Evolutionary conservation across 2,329 filamentous ascomycete species (phyloP).

Genomic region (Claviceps pazoutovae): DNA sequence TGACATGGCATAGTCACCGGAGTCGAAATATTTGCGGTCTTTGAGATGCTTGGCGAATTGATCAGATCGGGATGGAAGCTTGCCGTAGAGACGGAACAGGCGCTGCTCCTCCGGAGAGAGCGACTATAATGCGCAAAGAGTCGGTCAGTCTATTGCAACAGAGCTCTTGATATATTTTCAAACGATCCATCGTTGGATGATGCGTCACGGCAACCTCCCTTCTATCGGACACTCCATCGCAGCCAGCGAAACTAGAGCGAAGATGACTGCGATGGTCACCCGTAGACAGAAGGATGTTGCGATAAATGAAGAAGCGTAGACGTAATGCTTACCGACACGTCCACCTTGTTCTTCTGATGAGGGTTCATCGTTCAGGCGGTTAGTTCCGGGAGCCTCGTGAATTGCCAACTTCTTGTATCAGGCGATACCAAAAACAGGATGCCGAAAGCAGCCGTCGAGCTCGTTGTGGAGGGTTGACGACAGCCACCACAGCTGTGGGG

Average conservation of each 20-base stretch:
- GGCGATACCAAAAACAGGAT: background rate
- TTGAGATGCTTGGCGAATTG: constrained; percentile 96
- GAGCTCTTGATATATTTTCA: background rate
- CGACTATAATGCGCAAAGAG: constrained; percentile 39
- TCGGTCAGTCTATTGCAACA: background rate
- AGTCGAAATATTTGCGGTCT: constrained; percentile 98
- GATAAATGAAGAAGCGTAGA: background rate
- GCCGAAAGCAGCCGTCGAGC: background rate
- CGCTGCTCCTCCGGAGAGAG: constrained; percentile 91
- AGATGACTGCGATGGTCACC: background rate
- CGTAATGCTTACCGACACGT: constrained; percentile 69
- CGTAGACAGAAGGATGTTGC: background rate
- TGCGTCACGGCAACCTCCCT: background rate
- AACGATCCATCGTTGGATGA: background rate
- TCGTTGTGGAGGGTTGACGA: background rate
- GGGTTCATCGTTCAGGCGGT: constrained; percentile 59
- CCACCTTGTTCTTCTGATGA: constrained; percentile 96
- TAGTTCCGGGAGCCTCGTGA: background rate
- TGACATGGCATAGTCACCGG: constrained; percentile 87
- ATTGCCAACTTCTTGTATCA: background rate
- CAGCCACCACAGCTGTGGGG: background rate
- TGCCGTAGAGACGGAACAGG: constrained; percentile 93
- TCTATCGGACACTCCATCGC: background rate
- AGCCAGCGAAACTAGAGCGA: background rate
- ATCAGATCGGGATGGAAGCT: constrained; percentile 91